A percentile compares a stretch with the other conserved stretches of the same genome.
These are phyloP conservation scores for Cystobasidium pallidum DNA, from an alignment of 1,284 basidiomycete genomes.

Conservation along the genomic window DNA sequence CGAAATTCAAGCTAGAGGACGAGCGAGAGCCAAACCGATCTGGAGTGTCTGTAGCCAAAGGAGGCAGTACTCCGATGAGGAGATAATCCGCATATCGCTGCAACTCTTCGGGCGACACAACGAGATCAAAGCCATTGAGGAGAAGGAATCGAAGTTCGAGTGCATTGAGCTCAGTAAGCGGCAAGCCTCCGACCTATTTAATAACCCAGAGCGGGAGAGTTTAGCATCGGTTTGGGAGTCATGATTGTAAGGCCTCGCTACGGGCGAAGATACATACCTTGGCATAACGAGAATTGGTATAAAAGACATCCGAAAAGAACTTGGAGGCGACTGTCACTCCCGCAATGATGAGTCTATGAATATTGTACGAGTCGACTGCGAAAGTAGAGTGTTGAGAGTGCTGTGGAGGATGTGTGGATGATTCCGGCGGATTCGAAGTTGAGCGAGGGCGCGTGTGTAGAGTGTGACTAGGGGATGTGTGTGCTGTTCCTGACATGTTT, in stretches of 20 bases:
- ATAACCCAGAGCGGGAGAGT: background rate
- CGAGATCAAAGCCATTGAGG: slow-evolving; percentile 90
- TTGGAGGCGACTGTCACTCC: slow-evolving; percentile 98
- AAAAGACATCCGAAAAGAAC: slow-evolving; percentile 98
- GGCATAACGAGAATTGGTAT: slow-evolving; percentile 98
- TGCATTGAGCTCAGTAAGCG: slow-evolving; percentile 90
- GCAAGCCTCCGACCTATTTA: slow-evolving; percentile 84
- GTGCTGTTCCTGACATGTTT: background rate
- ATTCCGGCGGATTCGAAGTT: slow-evolving; percentile 12
- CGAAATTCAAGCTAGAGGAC: background rate
- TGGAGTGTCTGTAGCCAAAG: background rate
- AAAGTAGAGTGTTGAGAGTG: slow-evolving; percentile 59
- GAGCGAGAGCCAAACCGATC: slow-evolving; percentile 16
- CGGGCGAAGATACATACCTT: slow-evolving; percentile 66
- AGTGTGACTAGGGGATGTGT: background rate
- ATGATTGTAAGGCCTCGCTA: background rate
- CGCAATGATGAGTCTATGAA: slow-evolving; percentile 93
- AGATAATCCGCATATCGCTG: slow-evolving; percentile 92
- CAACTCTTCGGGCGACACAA: slow-evolving; percentile 87
- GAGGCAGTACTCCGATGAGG: slow-evolving; percentile 57
- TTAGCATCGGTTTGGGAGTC: background rate
- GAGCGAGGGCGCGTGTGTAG: background rate
- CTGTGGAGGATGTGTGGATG: background rate
- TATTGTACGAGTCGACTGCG: slow-evolving; percentile 95
- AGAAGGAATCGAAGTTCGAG: slow-evolving; percentile 96